Evolutionary conservation across 2,329 filamentous ascomycete species (phyloP).

Genomic region (Venturia nashicola): DNA sequence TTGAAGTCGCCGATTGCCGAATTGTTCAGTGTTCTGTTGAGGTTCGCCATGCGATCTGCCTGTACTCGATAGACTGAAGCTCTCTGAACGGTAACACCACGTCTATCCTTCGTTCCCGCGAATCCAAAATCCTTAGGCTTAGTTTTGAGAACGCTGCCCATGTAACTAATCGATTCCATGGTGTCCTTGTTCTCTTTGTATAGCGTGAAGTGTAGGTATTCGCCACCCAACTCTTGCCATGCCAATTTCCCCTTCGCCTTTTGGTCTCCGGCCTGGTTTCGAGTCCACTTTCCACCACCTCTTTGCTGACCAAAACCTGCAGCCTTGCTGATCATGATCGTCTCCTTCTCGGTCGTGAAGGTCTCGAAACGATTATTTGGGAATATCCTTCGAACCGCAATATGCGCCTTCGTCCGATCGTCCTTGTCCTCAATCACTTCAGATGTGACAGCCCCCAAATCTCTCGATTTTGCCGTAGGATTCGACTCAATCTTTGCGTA

Average conservation of each 20-base stretch:
- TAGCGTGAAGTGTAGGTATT: slow-evolving; percentile 79
- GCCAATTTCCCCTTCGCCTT: slow-evolving; percentile 31
- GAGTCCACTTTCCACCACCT: slow-evolving; percentile 14
- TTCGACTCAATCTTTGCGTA: slow-evolving; percentile 41
- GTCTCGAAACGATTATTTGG: slow-evolving; percentile 60
- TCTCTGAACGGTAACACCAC: slow-evolving; percentile 74
- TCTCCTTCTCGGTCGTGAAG: slow-evolving; percentile 58
- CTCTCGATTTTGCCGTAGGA: slow-evolving; percentile 42
- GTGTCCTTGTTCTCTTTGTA: slow-evolving; percentile 98
- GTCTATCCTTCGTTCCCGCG: slow-evolving; percentile 82
- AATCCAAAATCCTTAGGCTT: slow-evolving; percentile 60
- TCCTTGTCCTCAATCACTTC: slow-evolving; percentile 47
- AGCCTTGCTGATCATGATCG: slow-evolving; percentile 38
- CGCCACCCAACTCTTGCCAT: slow-evolving; percentile 59
- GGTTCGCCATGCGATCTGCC: slow-evolving; percentile 49
- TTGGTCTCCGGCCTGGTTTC: slow-evolving; percentile 9
- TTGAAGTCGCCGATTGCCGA: slow-evolving; percentile 66
- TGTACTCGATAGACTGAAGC: slow-evolving; percentile 54
- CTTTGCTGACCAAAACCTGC: slow-evolving; percentile 12
- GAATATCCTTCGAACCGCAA: slow-evolving; percentile 65
- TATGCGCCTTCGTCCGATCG: slow-evolving; percentile 50
- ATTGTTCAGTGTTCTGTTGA: slow-evolving; percentile 50
- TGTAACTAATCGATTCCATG: slow-evolving; percentile 74
- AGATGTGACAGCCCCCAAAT: slow-evolving; percentile 42
- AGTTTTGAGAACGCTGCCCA: slow-evolving; percentile 61